A percentile compares a stretch with the other conserved stretches of the same genome.
Evolutionary conservation across 306 rosid species (phyloP).

Genomic region (Ammopiptanthus mongolicus): DNA sequence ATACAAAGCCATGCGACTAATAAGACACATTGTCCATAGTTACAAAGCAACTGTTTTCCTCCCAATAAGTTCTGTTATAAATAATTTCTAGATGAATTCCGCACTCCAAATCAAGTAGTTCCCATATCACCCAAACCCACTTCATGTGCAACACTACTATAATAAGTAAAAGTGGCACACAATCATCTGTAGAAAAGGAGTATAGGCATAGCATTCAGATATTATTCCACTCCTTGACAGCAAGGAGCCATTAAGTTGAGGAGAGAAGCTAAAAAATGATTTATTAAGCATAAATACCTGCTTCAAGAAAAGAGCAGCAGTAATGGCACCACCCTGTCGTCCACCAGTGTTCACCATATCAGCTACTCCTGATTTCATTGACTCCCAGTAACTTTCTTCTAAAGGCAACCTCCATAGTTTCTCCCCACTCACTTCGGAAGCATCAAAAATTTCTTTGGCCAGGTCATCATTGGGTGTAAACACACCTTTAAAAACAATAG

Average conservation of each 20-base stretch:
- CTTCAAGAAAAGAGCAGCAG: conserved; percentile 92
- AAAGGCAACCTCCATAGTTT: conserved; percentile 95
- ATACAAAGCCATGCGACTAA: neutral
- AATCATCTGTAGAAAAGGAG: neutral
- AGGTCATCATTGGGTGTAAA: conserved; percentile 94
- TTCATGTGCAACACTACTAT: neutral
- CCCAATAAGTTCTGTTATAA: neutral
- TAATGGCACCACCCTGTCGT: conserved; percentile 84
- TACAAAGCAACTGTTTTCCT: neutral
- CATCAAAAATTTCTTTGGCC: conserved; percentile 77
- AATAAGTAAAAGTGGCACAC: neutral
- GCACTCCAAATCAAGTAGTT: neutral
- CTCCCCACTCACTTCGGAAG: conserved; percentile 84
- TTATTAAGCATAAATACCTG: conserved; percentile 49
- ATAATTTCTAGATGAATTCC: neutral
- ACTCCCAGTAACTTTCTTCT: conserved; percentile 98
- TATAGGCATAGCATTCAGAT: neutral
- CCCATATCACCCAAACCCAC: neutral
- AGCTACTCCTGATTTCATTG: conserved; percentile 93
- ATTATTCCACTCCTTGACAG: conserved; percentile 29
- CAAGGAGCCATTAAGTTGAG: neutral
- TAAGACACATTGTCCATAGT: neutral
- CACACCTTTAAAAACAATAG: conserved; percentile 50
- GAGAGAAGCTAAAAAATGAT: conserved; percentile 15
- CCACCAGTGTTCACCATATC: conserved; percentile 95